Percentiles rank a stretch among this genome's conserved stretches.
phyloP scores from a whole-genome alignment of 1,284 basidiomycete species.

The Cutaneotrichosporon mucoides region DNA sequence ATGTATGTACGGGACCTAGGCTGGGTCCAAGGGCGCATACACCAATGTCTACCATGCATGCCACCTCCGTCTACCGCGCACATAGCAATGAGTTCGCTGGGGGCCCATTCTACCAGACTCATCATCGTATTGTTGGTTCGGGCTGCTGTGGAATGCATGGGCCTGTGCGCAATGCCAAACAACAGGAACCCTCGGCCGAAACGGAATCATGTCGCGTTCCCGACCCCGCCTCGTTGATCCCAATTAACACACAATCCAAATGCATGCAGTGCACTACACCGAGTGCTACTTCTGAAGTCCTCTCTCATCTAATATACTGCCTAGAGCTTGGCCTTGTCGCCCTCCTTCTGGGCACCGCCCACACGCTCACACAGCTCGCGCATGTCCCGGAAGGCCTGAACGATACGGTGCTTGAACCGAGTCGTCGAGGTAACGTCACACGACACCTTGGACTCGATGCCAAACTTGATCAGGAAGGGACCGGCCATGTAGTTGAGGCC shows the following conservation, averaged over 20 bases:
- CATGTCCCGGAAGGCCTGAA: conserved; percentile 71
- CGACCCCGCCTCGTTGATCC: no score
- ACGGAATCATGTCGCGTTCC: no score
- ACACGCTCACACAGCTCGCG: conserved; percentile 55
- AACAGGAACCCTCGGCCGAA: no score
- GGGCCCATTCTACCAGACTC: no score
- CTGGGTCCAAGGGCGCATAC: no score
- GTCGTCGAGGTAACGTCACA: conserved; percentile 67
- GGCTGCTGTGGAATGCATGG: no score
- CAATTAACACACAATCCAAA: neutral
- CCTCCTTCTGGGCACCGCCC: conserved; percentile 10
- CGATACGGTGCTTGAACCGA: conserved; percentile 63
- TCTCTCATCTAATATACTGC: neutral
- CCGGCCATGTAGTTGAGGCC: conserved; percentile 89
- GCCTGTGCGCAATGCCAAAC: no score
- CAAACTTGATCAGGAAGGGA: conserved; percentile 80
- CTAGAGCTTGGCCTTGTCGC: conserved; percentile 30
- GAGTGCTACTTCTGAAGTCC: neutral
- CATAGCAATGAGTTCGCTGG: no score
- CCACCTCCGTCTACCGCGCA: no score
- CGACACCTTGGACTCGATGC: conserved; percentile 84
- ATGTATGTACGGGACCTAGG: no score
- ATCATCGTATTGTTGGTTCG: no score
- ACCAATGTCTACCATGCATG: no score
- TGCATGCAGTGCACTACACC: neutral